Evolutionary conservation across 441 rosid genomes (phyloP).

Genomic region (Theobroma grandiflorum): DNA sequence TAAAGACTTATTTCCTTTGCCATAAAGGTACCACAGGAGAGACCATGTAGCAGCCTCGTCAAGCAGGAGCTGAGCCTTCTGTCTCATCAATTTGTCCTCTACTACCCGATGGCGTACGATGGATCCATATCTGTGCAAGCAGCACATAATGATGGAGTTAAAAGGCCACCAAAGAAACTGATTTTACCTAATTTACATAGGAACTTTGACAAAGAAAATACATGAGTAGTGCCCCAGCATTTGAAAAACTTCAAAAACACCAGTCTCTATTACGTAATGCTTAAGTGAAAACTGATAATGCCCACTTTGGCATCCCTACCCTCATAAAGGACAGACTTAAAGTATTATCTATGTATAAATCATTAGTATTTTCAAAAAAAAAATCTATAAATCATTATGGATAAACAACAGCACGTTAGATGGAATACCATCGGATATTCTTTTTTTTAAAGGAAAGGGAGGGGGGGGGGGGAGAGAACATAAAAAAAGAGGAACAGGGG

Average conservation of each 20-base stretch:
- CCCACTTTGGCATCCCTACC: not conserved
- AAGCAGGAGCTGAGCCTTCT: slow-evolving; percentile 90
- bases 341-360: not conserved
- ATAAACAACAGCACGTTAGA: not conserved
- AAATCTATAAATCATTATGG: not conserved
- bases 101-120: slow-evolving; percentile 72
- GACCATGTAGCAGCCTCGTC: slow-evolving; percentile 99
- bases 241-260: not conserved
- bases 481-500: slow-evolving; percentile 2
- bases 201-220: slow-evolving; percentile 3
- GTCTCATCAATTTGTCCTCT: slow-evolving; percentile 96
- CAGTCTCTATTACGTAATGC: not conserved
- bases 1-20: slow-evolving; percentile 78
- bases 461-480: not conserved
- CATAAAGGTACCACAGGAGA: slow-evolving; percentile 93
- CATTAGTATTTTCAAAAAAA: not conserved
- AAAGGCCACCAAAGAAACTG: slow-evolving; percentile 16
- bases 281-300: slow-evolving; percentile 13
- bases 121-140: slow-evolving; percentile 71
- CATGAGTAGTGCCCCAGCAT: not conserved
- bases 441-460: not conserved
- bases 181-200: slow-evolving; percentile 12
- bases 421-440: not conserved
- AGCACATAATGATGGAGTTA: slow-evolving; percentile 23
- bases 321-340: not conserved